Base-by-base conservation (phyloP, 768 basidiomycete genomes). In the Tulasnella sp. region DNA sequence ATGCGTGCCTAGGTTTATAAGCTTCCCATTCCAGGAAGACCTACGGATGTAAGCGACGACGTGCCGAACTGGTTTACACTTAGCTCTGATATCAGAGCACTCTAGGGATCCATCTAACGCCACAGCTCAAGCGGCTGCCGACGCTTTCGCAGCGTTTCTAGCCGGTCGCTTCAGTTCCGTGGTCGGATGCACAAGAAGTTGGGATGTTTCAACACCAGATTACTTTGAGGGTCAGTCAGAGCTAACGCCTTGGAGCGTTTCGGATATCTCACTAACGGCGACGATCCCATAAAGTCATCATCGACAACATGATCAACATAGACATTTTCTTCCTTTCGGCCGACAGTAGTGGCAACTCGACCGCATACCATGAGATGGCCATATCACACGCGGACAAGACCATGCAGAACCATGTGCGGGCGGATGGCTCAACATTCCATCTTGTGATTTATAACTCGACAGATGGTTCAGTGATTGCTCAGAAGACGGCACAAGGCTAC, bases 401-500 rank as follows among this genome's bases (percentile, higher is more conserved):
- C 1, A 50, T 64, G 19, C 24, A 38, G 42, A 66, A 68, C 54
- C 67, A 67, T 34, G 32, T 68, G 26, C 56, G 68, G 4, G 24
- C 21, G 1, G 63, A 64, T 45, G 63, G 63, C 19, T 64, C 49
- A 43, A 65, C 64, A 3, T 67, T 61, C 52, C 67, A 67, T 55
- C 64, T 67, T 10, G 64, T 67, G 1, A 58, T 65, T 24, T 67
- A 67, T 51, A 43, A 62, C 29, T 38, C 53, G 27, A 61, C 51
- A 1, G 85, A 82, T 3, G 85, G 85, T 2, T 68, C 62, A 0
- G 83, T 87, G 38, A 80, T 80, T 56, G 68, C 70, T 52, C 79
- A 75, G 65, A 70, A 75, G 50, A 86, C 85, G 1, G 69, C 75
- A 0, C 85, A 86, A 67, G 85, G 84, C 0, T 85, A 74, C 66